These are phyloP conservation scores for Colletotrichum filicis DNA, from an alignment of 2,329 filamentous ascomycete species.

Conservation along the genomic window DNA sequence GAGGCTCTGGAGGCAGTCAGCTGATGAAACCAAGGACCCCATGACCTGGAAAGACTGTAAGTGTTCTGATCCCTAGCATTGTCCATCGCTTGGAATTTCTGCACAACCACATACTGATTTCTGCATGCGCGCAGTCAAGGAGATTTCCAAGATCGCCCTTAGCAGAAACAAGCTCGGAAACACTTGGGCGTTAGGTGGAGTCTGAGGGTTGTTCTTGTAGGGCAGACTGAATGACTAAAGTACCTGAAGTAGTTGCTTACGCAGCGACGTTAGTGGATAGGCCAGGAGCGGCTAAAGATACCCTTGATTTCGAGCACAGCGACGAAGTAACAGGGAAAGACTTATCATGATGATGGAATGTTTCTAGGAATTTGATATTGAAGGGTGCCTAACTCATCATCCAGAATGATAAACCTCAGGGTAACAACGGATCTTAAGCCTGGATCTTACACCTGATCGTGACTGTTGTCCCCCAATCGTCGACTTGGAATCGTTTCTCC, in stretches of 20 bases:
- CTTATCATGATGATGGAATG: no score
- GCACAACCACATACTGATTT: no score
- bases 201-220: neutral
- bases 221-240: neutral
- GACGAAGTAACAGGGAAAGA: neutral
- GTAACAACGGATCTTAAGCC: no score
- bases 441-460: no score
- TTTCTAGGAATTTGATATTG: no score
- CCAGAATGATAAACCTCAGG: no score
- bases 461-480: no score
- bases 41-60: constrained; percentile 41
- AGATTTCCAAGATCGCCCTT: constrained; percentile 2
- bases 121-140: neutral
- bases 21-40: constrained; percentile 38
- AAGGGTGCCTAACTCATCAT: no score
- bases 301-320: neutral
- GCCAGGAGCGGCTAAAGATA: neutral
- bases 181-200: neutral
- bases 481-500: no score
- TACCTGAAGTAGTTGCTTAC: no score
- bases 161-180: neutral
- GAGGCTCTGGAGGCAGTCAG: constrained; percentile 41
- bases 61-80: neutral
- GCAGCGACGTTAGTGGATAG: no score
- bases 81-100: no score